Percentiles rank a stretch among this genome's conserved stretches.
Evolutionary conservation across 1,284 basidiomycete genomes (phyloP).

Genomic region (Ceraceosorus bombacis): DNA sequence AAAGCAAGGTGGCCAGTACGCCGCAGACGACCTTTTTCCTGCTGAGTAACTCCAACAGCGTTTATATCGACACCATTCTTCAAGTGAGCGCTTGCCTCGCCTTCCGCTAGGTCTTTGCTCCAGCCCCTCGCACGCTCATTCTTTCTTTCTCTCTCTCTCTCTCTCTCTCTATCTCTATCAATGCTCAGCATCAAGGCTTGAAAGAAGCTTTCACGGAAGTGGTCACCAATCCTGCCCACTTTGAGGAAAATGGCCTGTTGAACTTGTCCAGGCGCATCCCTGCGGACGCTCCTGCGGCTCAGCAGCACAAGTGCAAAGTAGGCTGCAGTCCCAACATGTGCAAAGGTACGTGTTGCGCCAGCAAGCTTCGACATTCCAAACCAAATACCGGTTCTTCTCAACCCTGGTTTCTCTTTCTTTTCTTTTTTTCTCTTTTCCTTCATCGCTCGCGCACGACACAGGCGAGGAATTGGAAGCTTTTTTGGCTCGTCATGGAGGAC

Average conservation of each 20-base stretch:
- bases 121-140: too few species aligned
- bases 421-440: neutral
- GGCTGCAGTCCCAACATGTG: conserved; percentile 97
- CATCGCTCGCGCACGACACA: conserved; percentile 40
- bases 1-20: conserved; percentile 59
- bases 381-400: neutral
- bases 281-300: conserved; percentile 52
- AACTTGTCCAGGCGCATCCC: conserved; percentile 69
- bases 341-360: conserved; percentile 60
- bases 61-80: conserved; percentile 74
- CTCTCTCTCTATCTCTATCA: too few species aligned
- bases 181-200: neutral
- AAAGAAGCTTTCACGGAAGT: conserved; percentile 64
- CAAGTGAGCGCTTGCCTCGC: conserved; percentile 51
- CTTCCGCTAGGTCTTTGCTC: too few species aligned
- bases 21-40: conserved; percentile 74
- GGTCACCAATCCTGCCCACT: conserved; percentile 85
- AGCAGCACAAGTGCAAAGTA: conserved; percentile 74
- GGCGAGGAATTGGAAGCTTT: conserved; percentile 81
- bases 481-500: conserved; percentile 61
- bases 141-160: too few species aligned
- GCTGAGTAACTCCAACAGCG: conserved; percentile 84
- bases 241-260: conserved; percentile 66
- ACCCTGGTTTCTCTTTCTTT: neutral
- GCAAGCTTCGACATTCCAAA: too few species aligned